Evolutionary conservation across 768 basidiomycete genomes (phyloP).

Genomic region (Boletellus sp.): DNA sequence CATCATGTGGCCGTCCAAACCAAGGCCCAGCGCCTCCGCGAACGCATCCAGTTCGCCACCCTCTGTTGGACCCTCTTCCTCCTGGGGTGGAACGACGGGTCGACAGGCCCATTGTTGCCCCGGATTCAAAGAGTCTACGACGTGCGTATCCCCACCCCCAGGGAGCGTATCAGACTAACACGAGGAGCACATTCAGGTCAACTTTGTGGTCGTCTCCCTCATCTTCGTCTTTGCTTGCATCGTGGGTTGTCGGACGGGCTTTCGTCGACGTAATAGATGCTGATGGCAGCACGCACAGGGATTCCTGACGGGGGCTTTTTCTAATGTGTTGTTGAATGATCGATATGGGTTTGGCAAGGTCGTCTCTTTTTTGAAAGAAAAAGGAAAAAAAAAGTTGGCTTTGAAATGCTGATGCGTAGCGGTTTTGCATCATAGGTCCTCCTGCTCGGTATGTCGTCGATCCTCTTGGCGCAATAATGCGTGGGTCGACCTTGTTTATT

Average conservation of each 20-base stretch:
- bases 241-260: slow-evolving; percentile 22
- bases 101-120: slow-evolving; percentile 37
- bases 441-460: slow-evolving; percentile 20
- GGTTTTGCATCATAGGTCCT: slow-evolving; percentile 17
- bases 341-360: slow-evolving; percentile 36
- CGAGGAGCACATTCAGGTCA: slow-evolving; percentile 32
- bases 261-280: not conserved
- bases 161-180: no score
- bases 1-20: slow-evolving; percentile 5
- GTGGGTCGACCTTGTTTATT: no score
- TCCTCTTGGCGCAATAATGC: not conserved
- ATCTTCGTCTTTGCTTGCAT: slow-evolving; percentile 41
- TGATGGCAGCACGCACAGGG: slow-evolving; percentile 21
- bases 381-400: no score
- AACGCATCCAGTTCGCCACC: slow-evolving; percentile 30
- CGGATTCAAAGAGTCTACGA: slow-evolving; percentile 36
- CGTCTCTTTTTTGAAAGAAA: not conserved
- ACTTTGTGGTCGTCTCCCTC: slow-evolving; percentile 39
- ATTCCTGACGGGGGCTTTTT: slow-evolving; percentile 31
- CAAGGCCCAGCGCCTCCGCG: slow-evolving; percentile 20
- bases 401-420: not conserved
- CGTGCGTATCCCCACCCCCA: slow-evolving; percentile 27
- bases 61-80: slow-evolving; percentile 36
- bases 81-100: slow-evolving; percentile 38
- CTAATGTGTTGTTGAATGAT: slow-evolving; percentile 27